A percentile compares a stretch with the other conserved stretches of the same genome.
Conservation (phyloP, 208 protist species). For the Balamuthia mandrillaris region DNA sequence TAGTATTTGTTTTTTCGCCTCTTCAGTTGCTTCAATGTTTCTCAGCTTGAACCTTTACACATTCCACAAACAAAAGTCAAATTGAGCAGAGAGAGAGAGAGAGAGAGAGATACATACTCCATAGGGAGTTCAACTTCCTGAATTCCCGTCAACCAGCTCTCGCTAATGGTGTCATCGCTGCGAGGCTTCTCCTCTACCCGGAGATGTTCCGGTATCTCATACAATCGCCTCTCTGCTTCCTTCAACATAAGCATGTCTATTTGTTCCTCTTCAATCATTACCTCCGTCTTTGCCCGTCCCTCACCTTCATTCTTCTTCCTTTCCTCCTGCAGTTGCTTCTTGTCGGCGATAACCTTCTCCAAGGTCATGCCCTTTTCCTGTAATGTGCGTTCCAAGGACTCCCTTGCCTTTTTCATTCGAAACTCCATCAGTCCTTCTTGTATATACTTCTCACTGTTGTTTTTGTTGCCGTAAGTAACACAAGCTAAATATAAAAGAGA, state of each 20-base stretch:
- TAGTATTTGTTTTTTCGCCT: background rate
- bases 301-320: background rate
- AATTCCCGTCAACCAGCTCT: background rate
- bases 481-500: background rate
- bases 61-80: background rate
- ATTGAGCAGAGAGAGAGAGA: background rate
- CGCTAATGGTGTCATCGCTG: background rate
- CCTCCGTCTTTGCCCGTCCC: background rate
- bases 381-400: background rate
- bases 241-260: background rate
- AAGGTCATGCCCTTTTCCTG: background rate
- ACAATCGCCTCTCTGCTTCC: background rate
- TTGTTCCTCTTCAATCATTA: background rate
- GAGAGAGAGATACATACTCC: background rate
- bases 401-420: background rate
- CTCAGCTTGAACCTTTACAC: background rate
- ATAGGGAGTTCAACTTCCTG: slow-evolving; percentile 10
- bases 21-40: background rate
- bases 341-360: background rate
- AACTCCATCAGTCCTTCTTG: background rate
- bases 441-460: background rate
- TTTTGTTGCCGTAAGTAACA: background rate
- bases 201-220: background rate
- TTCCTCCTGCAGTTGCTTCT: background rate
- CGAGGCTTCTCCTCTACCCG: background rate